A percentile compares a stretch with the other conserved stretches of the same genome.
phyloP scores from a whole-genome alignment of 495 filamentous ascomycete species.

The Lasiosphaeria miniovina region DNA sequence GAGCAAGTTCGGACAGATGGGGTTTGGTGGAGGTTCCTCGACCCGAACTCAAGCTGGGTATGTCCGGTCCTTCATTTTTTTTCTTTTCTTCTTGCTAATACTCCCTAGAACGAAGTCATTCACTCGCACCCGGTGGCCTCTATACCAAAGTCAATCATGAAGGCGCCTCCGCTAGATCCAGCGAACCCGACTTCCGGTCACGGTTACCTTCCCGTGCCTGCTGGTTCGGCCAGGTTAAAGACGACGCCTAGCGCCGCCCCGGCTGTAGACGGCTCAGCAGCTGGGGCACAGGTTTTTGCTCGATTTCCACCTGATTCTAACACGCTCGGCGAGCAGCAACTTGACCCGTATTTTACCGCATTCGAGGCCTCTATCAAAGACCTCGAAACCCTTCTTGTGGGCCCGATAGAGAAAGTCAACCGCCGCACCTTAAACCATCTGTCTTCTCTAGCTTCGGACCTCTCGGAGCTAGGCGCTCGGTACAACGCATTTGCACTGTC shows the following conservation, averaged over 20 bases:
- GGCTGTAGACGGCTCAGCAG: constrained; percentile 39
- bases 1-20: constrained; percentile 90
- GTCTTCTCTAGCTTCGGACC: constrained; percentile 75
- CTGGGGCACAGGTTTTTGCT: constrained; percentile 64
- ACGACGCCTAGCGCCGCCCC: constrained; percentile 43
- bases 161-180: constrained; percentile 88
- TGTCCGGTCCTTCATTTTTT: constrained; percentile 17
- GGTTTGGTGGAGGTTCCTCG: constrained; percentile 95
- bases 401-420: constrained; percentile 94
- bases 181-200: constrained; percentile 89
- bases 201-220: constrained; percentile 80
- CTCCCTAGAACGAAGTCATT: constrained; percentile 78
- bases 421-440: constrained; percentile 82
- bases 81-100: constrained; percentile 28
- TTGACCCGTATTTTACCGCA: constrained; percentile 92
- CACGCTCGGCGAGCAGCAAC: constrained; percentile 76
- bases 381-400: constrained; percentile 78
- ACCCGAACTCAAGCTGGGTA: constrained; percentile 99
- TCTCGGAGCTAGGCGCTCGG: constrained; percentile 86
- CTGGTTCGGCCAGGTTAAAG: constrained; percentile 80
- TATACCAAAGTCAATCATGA: constrained; percentile 89
- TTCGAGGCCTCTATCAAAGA: constrained; percentile 88
- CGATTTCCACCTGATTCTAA: constrained; percentile 80
- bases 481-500: constrained; percentile 98
- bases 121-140: constrained; percentile 84